Base-by-base conservation (phyloP, 2,329 filamentous ascomycete genomes). In the Ophioceras dolichostomum region DNA sequence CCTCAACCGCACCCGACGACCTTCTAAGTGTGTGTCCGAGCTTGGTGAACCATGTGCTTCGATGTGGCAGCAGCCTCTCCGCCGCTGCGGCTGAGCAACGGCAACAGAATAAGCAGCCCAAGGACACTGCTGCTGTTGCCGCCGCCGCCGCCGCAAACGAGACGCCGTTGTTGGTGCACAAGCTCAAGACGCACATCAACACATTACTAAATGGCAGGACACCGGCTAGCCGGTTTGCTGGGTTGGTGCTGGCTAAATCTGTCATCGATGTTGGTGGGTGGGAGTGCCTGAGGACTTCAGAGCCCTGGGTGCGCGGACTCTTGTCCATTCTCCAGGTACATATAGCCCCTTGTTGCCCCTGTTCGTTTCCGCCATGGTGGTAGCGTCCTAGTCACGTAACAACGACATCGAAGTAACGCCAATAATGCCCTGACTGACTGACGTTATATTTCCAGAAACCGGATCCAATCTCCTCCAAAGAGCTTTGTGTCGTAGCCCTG, bases 211-310 rank as follows among this genome's bases (percentile, higher is more conserved):
- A 84, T 52, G 86, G 89, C 39, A 79, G 79, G 41, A 84, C 64
- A 34, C 55, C 74, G 3, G 76, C 87, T 48, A 84, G 80, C 31
- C 75, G 85, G 49, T 93, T 89, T 62, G 72, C 79, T 14, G 87
- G 80, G 6, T 74, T 83, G 31, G 77, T 83, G 13, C 60, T 95
- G 34, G 73, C 87, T 56, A 95, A 95, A 61, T 74, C 83, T 4
- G 66, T 79, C 4, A 65, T 94, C 31, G 88, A 95, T 49, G 75
- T 82, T 29, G 87, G 87, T 18, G 86, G 86, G 32, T 86, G 83
- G 76, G 85, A 93, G 51, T 75, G 82, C 40, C 66, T 95, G 41
- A 76, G 79, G 44, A 76, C 75, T 37, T 75, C 74, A 24, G 76
- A 79, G 48, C 67, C 77, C 3, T 94, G 89, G 83, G 78, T 91